phyloP scores from a whole-genome alignment of 1,284 basidiomycete species.

The Leccinum griseonigrum region DNA sequence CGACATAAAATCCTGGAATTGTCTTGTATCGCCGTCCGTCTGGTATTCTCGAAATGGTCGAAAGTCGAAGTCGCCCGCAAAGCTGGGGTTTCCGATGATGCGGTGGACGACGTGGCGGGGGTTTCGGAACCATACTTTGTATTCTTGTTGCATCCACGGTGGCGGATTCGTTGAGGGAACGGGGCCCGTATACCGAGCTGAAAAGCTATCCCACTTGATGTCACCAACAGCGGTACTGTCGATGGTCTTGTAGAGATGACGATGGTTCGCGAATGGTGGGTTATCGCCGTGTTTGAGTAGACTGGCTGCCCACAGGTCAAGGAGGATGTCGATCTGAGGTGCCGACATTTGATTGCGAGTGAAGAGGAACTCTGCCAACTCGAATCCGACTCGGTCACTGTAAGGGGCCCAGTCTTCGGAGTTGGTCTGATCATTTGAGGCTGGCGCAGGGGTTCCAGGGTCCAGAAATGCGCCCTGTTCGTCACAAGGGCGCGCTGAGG shows the following conservation, averaged over 20 bases:
- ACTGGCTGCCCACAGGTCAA: neutral
- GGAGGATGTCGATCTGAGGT: neutral
- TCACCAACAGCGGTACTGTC: neutral
- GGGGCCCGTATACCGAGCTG: neutral
- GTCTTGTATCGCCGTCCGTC: slow-evolving; percentile 5
- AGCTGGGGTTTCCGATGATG: slow-evolving; percentile 27
- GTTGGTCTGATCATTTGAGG: neutral
- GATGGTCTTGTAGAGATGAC: neutral
- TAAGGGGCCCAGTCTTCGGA: neutral
- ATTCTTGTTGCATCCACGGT: neutral
- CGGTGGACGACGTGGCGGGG: neutral
- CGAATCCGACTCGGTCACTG: neutral
- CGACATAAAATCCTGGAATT: slow-evolving; percentile 29
- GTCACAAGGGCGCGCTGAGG: neutral
- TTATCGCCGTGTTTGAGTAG: neutral
- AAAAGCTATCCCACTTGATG: neutral
- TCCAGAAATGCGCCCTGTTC: neutral
- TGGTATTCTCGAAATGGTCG: slow-evolving; percentile 25
- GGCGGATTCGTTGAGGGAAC: neutral
- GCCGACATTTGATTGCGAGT: neutral
- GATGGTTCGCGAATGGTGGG: neutral
- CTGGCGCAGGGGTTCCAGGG: neutral
- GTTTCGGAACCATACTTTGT: neutral
- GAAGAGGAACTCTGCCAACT: neutral
- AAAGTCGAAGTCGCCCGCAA: slow-evolving; percentile 29